Base-by-base conservation (phyloP, 441 rosid genomes). In the Syzygium malaccense region DNA sequence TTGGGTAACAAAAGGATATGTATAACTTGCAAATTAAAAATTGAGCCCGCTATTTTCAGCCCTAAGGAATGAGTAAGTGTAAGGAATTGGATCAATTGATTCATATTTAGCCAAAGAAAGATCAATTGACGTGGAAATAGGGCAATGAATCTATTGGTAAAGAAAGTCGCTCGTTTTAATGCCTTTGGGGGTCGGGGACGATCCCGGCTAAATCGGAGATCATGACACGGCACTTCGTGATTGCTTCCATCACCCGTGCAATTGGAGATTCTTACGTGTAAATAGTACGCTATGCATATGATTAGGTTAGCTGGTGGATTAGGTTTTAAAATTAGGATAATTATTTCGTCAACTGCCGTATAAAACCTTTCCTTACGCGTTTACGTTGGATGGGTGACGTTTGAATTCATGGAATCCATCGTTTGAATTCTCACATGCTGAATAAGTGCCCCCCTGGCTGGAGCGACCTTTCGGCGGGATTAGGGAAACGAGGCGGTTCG, bases 331-430 rank as follows among this genome's bases (percentile, higher is more conserved):
- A 11, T 71, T 37, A 12, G n/a, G 51, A 37, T 71, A 71, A 71
- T 71, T 71, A 37, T 11, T 37, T 26, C 8, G 0, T 11, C 28
- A 37, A 8, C 8, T 1, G 2, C 23, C 0, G 0, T 64, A 20
- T 37, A 37, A 11, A 71, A 37, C 48, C 37, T 3, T 33, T 68
- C 10, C 20, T 33, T 2, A 1, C 20, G 30, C 23, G 37, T n/a
- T 64, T 6, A 17, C 41, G 17, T 64, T 17, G 75, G 41, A 8
- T 2, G 6, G 8, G 71, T 45, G 48, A 45, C 48, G 48, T 45
- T 45, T 45, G 48, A 45, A 45, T 45, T 45, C 48, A 45, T 45
- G 9, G 48, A 45, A 45, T 45, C 48, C 48, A 45, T 45, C 48
- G 0, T 45, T 45, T 45, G 48, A 45, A 45, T 45, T 7, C 48